phyloP scores from a whole-genome alignment of 345 rosid species.

The Arabis alpina region DNA sequence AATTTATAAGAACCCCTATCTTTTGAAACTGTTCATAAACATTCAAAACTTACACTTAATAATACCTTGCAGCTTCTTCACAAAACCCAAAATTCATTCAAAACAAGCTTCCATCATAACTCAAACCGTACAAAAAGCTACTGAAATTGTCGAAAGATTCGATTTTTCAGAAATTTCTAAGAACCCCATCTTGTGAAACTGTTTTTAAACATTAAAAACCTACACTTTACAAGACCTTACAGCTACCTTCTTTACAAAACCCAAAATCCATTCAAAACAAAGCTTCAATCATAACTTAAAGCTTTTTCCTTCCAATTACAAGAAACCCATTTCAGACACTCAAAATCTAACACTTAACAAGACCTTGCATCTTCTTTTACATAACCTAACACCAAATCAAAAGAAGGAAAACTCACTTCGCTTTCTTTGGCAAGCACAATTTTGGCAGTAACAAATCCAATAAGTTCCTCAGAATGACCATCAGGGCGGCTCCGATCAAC shows the following conservation, averaged over 20 bases:
- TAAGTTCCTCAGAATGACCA: slow-evolving; percentile 71
- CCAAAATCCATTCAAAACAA: no score
- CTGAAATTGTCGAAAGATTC: no score
- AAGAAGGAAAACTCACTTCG: slow-evolving; percentile 61
- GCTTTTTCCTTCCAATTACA: neutral
- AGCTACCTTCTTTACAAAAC: no score
- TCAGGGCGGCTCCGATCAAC: slow-evolving; percentile 76
- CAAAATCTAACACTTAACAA: slow-evolving; percentile 15
- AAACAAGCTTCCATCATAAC: slow-evolving; percentile 11
- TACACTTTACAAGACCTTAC: no score
- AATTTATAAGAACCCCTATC: neutral
- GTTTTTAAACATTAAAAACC: no score
- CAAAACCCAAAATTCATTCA: neutral
- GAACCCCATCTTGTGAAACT: no score
- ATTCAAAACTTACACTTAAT: slow-evolving; percentile 17
- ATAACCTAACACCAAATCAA: neutral
- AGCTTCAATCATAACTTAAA: neutral
- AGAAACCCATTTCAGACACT: slow-evolving; percentile 5
- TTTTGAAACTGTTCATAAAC: neutral
- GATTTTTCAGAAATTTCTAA: no score
- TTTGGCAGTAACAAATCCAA: slow-evolving; percentile 93
- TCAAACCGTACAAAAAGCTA: no score
- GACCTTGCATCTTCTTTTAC: neutral
- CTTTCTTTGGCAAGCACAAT: slow-evolving; percentile 74
- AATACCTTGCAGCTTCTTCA: slow-evolving; percentile 13